These are phyloP conservation scores for Skeletonema potamos DNA, from an alignment of 108 stramenopile genomes.

Conservation along the genomic window DNA sequence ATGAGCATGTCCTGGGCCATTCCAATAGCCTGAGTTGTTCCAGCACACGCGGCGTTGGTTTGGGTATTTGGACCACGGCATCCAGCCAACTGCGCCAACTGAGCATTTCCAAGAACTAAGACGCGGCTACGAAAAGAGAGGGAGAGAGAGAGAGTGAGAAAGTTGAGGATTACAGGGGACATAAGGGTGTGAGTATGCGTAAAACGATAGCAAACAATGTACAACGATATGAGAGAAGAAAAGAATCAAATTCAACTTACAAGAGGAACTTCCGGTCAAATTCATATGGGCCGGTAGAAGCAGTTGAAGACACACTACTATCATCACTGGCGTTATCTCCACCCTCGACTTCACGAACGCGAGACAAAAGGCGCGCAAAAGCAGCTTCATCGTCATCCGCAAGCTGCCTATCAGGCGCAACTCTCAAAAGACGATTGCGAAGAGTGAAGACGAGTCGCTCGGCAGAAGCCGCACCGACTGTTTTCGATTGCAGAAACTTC, in stretches of 20 bases:
- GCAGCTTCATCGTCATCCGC: slow-evolving; percentile 85
- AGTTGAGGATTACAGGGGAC: no score
- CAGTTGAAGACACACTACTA: slow-evolving; percentile 37
- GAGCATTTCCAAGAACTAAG: slow-evolving; percentile 93
- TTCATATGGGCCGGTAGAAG: slow-evolving; percentile 64
- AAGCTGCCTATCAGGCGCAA: slow-evolving; percentile 65
- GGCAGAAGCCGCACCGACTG: slow-evolving; percentile 76
- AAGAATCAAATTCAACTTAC: no score
- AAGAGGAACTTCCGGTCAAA: slow-evolving; percentile 99
- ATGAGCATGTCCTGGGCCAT: slow-evolving; percentile 96
- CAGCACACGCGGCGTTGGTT: slow-evolving; percentile 97
- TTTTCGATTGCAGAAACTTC: slow-evolving; percentile 89
- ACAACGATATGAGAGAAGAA: no score
- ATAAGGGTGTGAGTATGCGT: no score
- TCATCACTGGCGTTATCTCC: slow-evolving; percentile 28
- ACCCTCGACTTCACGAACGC: slow-evolving; percentile 61
- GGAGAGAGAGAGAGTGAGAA: no score
- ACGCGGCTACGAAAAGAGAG: no score
- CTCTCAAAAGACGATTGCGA: slow-evolving; percentile 71
- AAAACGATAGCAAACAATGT: no score
- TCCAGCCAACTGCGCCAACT: slow-evolving; percentile 94
- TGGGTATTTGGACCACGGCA: slow-evolving; percentile 97
- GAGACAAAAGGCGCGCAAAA: slow-evolving; percentile 73
- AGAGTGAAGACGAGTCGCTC: slow-evolving; percentile 80
- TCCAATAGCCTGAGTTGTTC: slow-evolving; percentile 95